Evolutionary conservation across 805 yeast genomes (phyloP), one percentile per base, ranked within the genome.

Genomic region (Ogataea paradorogensis): DNA sequence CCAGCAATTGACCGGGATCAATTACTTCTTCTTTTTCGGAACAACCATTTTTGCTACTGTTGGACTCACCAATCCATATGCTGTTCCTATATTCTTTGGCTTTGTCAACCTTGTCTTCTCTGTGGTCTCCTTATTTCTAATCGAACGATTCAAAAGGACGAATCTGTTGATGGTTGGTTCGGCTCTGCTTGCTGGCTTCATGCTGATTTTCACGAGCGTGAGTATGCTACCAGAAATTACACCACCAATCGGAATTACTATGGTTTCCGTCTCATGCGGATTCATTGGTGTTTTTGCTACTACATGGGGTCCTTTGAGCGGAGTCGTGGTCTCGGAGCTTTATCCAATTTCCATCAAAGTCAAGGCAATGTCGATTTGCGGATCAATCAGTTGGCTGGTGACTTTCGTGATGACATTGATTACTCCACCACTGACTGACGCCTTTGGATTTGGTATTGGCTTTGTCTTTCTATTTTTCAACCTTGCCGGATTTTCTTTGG

Each of bases 271-370:
- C 4, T 78, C 87, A 56, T 60, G 62, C 38, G 53, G 74, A 27
- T 83, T 76, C 60, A 78, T 83, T 37, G 69, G 75, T 48, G 70
- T 69, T 42, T 83, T 84, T 61, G 86, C 89, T 2, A 65, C 78
- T 15, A 77, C 85, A 10, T 80, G 87, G 82, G 90, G 89, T 3
- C 87, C 89, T 25, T 74, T 84, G 43, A 71, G 79, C n/a, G 76
- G 74, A 59, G 74, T 80, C 16, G 66, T 82, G 35, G 78, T 82
- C 10, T 71, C 83, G 25, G 89, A 83, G 55, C 58, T 81, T 27
- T 83, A 74, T 60, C 88, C 88, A 25, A 66, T 71, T 42, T 68
- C 75, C 52, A 77, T 80, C 47, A 76, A 78, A 56, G 69, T 78
- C 24, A 75, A 73, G 53, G 73, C 78, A 5, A 59, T 62, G 66